Percentiles rank a stretch among this genome's conserved stretches.
These are phyloP conservation scores for Viola odorata DNA, from an alignment of 345 rosid species.

Conservation along the genomic window DNA sequence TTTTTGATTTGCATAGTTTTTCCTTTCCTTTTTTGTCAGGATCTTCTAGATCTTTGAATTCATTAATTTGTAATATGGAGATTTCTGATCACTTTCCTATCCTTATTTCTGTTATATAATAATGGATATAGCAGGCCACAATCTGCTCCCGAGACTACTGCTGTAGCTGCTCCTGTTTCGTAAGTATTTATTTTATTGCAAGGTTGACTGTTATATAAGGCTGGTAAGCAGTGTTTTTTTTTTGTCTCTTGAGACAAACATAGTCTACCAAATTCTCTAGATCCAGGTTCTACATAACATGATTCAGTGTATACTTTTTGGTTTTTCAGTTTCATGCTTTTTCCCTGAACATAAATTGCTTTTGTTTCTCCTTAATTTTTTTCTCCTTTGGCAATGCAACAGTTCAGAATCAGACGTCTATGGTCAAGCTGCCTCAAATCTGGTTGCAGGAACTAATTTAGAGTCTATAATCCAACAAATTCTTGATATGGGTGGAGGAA, in stretches of 20 bases:
- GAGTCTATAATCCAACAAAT: slow-evolving; percentile 84
- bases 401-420: slow-evolving; percentile 42
- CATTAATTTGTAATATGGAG: background rate
- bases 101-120: background rate
- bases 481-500: slow-evolving; percentile 95
- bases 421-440: slow-evolving; percentile 82
- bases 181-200: slow-evolving; percentile 13
- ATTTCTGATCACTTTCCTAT: background rate
- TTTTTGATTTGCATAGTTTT: slow-evolving; percentile 1
- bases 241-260: background rate
- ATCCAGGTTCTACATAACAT: background rate
- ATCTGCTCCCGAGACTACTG: slow-evolving; percentile 12
- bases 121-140: slow-evolving; percentile 10
- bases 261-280: background rate
- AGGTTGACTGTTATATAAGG: background rate
- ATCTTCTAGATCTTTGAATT: background rate
- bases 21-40: background rate
- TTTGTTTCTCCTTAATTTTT: background rate
- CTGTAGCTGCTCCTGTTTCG: slow-evolving; percentile 12
- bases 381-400: slow-evolving; percentile 4
- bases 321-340: background rate
- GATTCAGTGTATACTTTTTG: background rate
- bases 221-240: background rate
- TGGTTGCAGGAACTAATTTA: slow-evolving; percentile 77
- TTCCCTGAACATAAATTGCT: background rate